Evolutionary conservation across 1,139 yeast genomes (phyloP), one percentile per base, ranked within the genome.

Genomic region (Geotrichum armillariae): DNA sequence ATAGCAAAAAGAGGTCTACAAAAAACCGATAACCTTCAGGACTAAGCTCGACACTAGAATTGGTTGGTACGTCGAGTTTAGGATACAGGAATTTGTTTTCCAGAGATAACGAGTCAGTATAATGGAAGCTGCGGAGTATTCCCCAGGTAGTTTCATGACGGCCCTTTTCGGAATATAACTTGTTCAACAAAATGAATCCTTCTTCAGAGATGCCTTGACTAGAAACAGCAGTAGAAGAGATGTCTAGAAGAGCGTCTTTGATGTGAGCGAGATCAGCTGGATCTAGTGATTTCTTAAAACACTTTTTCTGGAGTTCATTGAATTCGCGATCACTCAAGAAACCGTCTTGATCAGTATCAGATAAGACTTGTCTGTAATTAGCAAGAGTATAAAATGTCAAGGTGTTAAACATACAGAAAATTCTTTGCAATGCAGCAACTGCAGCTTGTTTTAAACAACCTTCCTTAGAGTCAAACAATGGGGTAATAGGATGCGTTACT

Each of bases 81-180:
- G 99, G 99, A 58, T 78, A 80, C 22, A 93, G 67, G 49, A 89
- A 83, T 53, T 79, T 79, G 59, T 89, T 96, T 59, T 82, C 83
- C 31, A 93, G 74, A 1, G 96, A 89, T 11, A 93, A 71, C 0
- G 98, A 90, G 62, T 93, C 94, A 0, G 98, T 91, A 61, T 93
- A 93, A 62, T 88, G 87, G 66, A 87, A 93, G 1, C 90, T 79
- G 49, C 99, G 69, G 27, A 93, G 66, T 18, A 93, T 88, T 0
- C 96, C 95, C 99, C 99, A 93, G 0, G 89, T 85, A 0, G 98
- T 91, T 65, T 93, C 99, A 65, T 93, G 98, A 39, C 98, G 73
- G 0, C 99, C 99, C 40, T 81, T 79, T 59, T 89, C 95, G 1
- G 95, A 95, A 64, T 85, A 93, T 32, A 86, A 70, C 61, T 85